A percentile compares a stretch with the other conserved stretches of the same genome.
phyloP scores from a whole-genome alignment of 495 filamentous ascomycete genomes.

The Penicillium lagena region DNA sequence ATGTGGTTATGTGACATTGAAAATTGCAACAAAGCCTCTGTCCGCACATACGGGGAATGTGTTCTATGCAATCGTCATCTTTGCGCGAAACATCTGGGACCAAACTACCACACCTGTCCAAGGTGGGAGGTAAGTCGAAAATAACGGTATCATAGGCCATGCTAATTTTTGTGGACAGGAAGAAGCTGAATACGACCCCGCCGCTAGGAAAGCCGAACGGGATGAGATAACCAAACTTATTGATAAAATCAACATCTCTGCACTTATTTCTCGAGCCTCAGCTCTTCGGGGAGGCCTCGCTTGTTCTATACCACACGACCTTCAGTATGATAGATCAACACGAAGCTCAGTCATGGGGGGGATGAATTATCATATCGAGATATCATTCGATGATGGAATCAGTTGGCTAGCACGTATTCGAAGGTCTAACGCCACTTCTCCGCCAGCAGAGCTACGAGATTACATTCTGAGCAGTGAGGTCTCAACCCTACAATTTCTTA shows the following conservation, averaged over 20 bases:
- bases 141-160: neutral
- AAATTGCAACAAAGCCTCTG: conserved; percentile 17
- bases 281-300: conserved; percentile 17
- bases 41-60: conserved; percentile 24
- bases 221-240: conserved; percentile 21
- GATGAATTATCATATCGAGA: conserved; percentile 28
- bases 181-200: conserved; percentile 15
- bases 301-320: conserved; percentile 13
- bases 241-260: conserved; percentile 20
- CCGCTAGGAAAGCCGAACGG: conserved; percentile 16
- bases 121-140: conserved; percentile 26
- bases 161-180: conserved; percentile 13
- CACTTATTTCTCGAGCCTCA: conserved; percentile 14
- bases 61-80: conserved; percentile 28
- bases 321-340: conserved; percentile 19
- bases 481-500: conserved; percentile 25
- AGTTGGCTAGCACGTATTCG: conserved; percentile 21
- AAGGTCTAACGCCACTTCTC: conserved; percentile 22
- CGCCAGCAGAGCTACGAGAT: conserved; percentile 19
- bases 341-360: conserved; percentile 29
- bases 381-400: conserved; percentile 20
- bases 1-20: conserved; percentile 29
- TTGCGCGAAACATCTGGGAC: conserved; percentile 20
- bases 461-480: conserved; percentile 28
- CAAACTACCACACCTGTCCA: conserved; percentile 23